Base-by-base conservation (phyloP, 2,329 filamentous ascomycete species). In the Juglanconis sp. region DNA sequence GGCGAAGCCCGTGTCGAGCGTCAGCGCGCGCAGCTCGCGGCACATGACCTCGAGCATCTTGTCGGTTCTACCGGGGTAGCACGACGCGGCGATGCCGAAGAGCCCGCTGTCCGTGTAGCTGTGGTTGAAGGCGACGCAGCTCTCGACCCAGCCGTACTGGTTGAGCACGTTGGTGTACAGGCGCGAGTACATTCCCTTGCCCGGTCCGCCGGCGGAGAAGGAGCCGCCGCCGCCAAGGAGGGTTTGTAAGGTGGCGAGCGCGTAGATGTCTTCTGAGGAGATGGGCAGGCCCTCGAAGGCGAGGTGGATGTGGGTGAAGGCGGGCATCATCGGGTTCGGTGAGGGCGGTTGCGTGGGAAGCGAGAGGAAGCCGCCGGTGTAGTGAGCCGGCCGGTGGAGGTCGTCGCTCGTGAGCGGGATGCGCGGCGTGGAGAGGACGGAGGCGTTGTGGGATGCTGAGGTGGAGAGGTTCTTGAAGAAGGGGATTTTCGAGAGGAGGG, bases 101-200 rank as follows among this genome's bases (percentile, higher is more conserved):
- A 99, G 85, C 4, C 95, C 95, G 6, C 89, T 93, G 75, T 99
- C 95, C 0, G 91, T 95, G 82, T 99, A 99, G 51, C 90, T 91
- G 81, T 98, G 93, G 81, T 98, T 98, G 81, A 98, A 98, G 35
- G 94, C 90, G 55, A 96, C 83, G 77, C 95, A 98, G 63, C 87
- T 93, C 77, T 99, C 95, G 32, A 99, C 92, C 94, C 94, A 99
- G 67, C 90, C 92, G 77, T 96, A 88, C 77, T 98, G 93, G 79
- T 99, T 99, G 55, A 99, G 85, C 0, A 98, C 94, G 73, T 97
- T 96, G 65, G 93, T 98, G 81, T 97, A 99, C 8, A 99, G 85
- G 11, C 95, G 89, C 42, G 91, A 96, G 81, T 98, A 98, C 95
- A 99, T 99, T 73, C 95, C 95, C 80, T 99, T 99, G 56, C 95